Percentiles rank a stretch among this genome's conserved stretches.
Conservation (phyloP, 129 eudicot species). For the Flaveria brownii region DNA sequence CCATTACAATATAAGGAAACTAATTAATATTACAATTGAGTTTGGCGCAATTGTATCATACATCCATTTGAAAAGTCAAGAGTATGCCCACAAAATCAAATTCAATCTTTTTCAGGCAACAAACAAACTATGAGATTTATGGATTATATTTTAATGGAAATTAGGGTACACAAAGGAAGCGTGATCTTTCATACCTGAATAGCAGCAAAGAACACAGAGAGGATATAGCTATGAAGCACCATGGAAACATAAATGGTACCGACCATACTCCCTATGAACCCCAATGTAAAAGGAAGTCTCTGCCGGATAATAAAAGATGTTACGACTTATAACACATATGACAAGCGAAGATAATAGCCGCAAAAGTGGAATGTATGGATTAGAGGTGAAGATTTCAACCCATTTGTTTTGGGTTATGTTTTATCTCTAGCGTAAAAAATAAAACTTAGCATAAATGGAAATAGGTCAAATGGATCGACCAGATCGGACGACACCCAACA, state of each 20-base stretch:
- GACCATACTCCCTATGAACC: slow-evolving; percentile 77
- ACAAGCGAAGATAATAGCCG: neutral
- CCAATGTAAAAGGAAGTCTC: slow-evolving; percentile 96
- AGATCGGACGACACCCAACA: neutral
- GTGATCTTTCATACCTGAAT: slow-evolving; percentile 59
- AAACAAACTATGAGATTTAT: slow-evolving; percentile 6
- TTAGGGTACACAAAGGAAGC: slow-evolving; percentile 10
- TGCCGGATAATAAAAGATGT: slow-evolving; percentile 28
- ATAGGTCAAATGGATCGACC: neutral
- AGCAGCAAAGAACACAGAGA: slow-evolving; percentile 81
- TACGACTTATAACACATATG: neutral
- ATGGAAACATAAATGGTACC: slow-evolving; percentile 93
- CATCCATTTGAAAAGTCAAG: neutral
- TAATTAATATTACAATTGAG: neutral
- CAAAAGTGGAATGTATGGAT: neutral
- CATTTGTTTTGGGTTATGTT: neutral
- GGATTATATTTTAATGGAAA: neutral
- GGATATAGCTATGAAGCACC: slow-evolving; percentile 96
- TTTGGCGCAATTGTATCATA: neutral
- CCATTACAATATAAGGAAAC: neutral
- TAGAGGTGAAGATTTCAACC: neutral
- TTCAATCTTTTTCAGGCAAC: neutral
- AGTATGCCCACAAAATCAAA: neutral
- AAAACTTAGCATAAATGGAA: neutral
- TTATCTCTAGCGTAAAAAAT: neutral